These are phyloP conservation scores for Medicago ruthenica DNA, from an alignment of 306 rosid species.

Conservation along the genomic window DNA sequence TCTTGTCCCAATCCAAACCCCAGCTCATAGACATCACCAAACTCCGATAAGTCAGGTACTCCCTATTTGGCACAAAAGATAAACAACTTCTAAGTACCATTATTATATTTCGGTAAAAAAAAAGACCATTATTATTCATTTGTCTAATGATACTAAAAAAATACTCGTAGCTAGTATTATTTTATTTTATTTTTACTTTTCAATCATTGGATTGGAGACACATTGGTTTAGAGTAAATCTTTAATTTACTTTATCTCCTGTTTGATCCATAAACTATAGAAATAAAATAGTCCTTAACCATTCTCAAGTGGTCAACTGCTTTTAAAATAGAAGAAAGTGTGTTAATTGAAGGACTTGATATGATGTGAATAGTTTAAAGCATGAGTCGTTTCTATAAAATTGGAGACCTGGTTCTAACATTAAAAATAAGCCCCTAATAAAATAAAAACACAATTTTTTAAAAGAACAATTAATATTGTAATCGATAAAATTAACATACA, in stretches of 20 bases:
- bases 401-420: too few relatives aligned
- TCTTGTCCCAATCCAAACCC: conserved; percentile 78
- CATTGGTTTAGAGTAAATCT: not conserved
- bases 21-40: conserved; percentile 72
- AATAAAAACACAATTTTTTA: too few relatives aligned
- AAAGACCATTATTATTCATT: not conserved
- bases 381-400: too few relatives aligned
- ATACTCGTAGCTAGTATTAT: not conserved
- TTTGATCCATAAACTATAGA: not conserved
- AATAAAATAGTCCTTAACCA: too few relatives aligned
- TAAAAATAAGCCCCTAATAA: too few relatives aligned
- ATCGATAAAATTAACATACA: too few relatives aligned
- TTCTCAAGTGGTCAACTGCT: too few relatives aligned
- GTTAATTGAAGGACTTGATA: not conserved
- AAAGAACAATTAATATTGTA: too few relatives aligned
- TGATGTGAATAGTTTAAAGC: not conserved
- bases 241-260: not conserved
- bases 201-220: conserved; percentile 45
- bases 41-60: conserved; percentile 78
- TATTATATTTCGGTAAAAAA: not conserved
- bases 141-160: not conserved
- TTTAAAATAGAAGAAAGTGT: too few relatives aligned
- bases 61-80: conserved; percentile 57
- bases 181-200: conserved; percentile 16
- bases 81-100: conserved; percentile 18